A percentile compares a stretch with the other conserved stretches of the same genome.
phyloP scores from a whole-genome alignment of 2,329 filamentous ascomycete genomes.

The Grosmannia penicillata region DNA sequence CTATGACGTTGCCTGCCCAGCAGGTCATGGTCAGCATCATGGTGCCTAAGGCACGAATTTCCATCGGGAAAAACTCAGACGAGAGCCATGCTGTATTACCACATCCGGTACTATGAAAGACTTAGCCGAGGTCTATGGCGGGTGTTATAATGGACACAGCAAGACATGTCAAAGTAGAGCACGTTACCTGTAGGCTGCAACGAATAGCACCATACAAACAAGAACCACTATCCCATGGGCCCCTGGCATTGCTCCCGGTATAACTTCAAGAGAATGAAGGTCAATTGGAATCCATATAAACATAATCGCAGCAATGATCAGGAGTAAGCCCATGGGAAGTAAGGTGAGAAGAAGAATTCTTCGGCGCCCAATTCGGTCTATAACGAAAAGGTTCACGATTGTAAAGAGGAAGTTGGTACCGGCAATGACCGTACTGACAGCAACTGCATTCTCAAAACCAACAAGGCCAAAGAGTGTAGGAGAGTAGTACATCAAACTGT shows the following conservation, averaged over 20 bases:
- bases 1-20: slow-evolving; percentile 1
- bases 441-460: slow-evolving; percentile 61
- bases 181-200: neutral
- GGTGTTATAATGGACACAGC: neutral
- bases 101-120: neutral
- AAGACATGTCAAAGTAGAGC: neutral
- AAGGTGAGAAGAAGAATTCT: slow-evolving; percentile 49
- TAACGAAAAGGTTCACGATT: slow-evolving; percentile 53
- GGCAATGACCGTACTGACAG: slow-evolving; percentile 63
- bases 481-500: slow-evolving; percentile 83
- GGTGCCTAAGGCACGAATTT: slow-evolving; percentile 1
- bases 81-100: slow-evolving; percentile 1
- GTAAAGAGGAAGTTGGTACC: slow-evolving; percentile 72
- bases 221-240: neutral
- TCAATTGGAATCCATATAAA: slow-evolving; percentile 2
- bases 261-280: neutral
- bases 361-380: slow-evolving; percentile 64
- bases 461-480: slow-evolving; percentile 66
- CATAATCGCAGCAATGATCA: neutral
- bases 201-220: neutral
- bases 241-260: neutral
- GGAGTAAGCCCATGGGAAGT: neutral
- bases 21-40: slow-evolving; percentile 1
- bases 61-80: slow-evolving; percentile 1
- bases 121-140: neutral